Base-by-base conservation (phyloP, 2,329 filamentous ascomycete species). In the Pseudopithomyces maydicus region DNA sequence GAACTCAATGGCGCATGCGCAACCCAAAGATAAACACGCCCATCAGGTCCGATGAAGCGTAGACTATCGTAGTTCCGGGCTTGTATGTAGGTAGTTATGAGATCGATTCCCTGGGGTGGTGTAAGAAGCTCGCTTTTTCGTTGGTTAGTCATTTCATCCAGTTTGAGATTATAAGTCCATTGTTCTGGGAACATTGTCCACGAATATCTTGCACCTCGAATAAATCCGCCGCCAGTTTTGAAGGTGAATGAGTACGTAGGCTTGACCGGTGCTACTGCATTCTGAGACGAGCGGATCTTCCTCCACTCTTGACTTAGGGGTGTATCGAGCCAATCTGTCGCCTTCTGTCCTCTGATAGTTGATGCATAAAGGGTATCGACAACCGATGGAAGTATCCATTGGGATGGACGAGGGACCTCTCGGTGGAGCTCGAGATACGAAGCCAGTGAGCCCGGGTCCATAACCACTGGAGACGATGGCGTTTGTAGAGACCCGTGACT, bases 51-150 rank as follows among this genome's bases (percentile, higher is more conserved):
- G 4, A 70, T 56, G 47, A 75, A 75, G 6, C 66, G 65, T 2
- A 75, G 61, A 1, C 68, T 66, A 43, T 73, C 70, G 58, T 74
- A 74, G 32, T 74, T 74, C 2, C 43, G 14, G 1, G 66, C 71
- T 26, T 67, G 71, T n/a, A 72, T 52, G 33, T 72, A 75, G 2
- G 68, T 74, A 5, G 65, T 70, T 1, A 71, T 54, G 10, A 74
- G 58, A 5, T 63, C 53, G 10, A 46, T 62, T 2, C 59, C 53
- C 12, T 58, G 57, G 12, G 68, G 65, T 2, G 64, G 54, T 5
- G 20, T 56, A 6, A 75, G 54, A 1, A 57, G 46, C 47, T 75
- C 72, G 1, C 46, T 62, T 55, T 72, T 73, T 33, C 70, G 63
- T 17, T 68, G 41, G 12, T 61, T 61, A 15, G 60, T 68, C 17